These are phyloP conservation scores for Penicillium steckii DNA, from an alignment of 495 filamentous ascomycete genomes.

Conservation along the genomic window DNA sequence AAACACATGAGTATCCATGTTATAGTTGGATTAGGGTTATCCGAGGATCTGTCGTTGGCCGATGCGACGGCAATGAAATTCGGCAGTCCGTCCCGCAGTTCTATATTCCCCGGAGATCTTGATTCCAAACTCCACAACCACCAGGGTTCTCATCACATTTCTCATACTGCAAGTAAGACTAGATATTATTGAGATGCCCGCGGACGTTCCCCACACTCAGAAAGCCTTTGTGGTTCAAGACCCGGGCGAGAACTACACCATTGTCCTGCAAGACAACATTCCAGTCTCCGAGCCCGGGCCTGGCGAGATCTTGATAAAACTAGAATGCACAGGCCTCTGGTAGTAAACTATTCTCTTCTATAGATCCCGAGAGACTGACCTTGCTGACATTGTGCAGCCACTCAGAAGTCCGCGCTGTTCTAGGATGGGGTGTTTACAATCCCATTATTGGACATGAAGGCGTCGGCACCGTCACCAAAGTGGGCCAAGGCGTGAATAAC, in stretches of 20 bases:
- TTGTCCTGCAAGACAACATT: constrained; percentile 10
- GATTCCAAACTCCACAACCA: not conserved
- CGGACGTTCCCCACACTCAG: constrained; percentile 11
- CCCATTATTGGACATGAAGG: constrained; percentile 40
- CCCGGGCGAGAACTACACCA: constrained; percentile 13
- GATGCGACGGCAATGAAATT: not conserved
- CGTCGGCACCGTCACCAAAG: constrained; percentile 28
- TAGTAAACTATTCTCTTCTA: too few species aligned
- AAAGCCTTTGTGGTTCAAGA: constrained; percentile 19
- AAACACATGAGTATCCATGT: too few species aligned
- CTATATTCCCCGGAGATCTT: not conserved
- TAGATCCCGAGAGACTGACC: too few species aligned
- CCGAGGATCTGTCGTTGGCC: not conserved
- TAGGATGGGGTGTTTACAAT: constrained; percentile 22
- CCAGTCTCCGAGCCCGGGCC: constrained; percentile 12
- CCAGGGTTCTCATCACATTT: not conserved
- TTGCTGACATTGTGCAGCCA: too few species aligned
- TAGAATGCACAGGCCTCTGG: constrained; percentile 25
- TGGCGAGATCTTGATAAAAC: constrained; percentile 21
- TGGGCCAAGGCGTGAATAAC: constrained; percentile 19
- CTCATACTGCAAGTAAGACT: not conserved
- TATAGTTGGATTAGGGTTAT: too few species aligned
- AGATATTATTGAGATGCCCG: not conserved
- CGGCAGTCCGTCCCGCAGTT: not conserved
- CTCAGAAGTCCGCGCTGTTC: constrained; percentile 27